A percentile compares a stretch with the other conserved stretches of the same genome.
Evolutionary conservation across 176 grass and related monocot genomes (phyloP).

Genomic region (Oryza punctata): DNA sequence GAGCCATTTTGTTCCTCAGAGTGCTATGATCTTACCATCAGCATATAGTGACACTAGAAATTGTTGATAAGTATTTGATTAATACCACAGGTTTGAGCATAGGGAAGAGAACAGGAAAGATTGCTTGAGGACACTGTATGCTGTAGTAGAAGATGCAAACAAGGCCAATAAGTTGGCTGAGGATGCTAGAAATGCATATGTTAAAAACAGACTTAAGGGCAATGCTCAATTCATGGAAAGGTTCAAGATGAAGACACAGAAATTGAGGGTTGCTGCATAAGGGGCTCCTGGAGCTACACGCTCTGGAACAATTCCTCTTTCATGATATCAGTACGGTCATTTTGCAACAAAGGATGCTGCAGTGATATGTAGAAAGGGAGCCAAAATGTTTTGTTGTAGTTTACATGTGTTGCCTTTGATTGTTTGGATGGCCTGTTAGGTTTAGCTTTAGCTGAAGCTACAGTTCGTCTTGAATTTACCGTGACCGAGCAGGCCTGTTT

Average conservation of each 20-base stretch:
- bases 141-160: slow-evolving; percentile 67
- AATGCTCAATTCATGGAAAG: slow-evolving; percentile 87
- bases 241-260: slow-evolving; percentile 59
- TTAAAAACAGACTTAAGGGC: slow-evolving; percentile 69
- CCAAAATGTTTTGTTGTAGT: slow-evolving; percentile 12
- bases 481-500: slow-evolving; percentile 15
- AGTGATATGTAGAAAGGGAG: not conserved
- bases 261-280: slow-evolving; percentile 57
- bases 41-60: not conserved
- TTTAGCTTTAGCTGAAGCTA: slow-evolving; percentile 1
- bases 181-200: slow-evolving; percentile 64
- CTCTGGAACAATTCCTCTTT: not conserved
- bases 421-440: not conserved
- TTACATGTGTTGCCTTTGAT: slow-evolving; percentile 18
- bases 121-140: slow-evolving; percentile 85
- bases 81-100: slow-evolving; percentile 66
- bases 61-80: slow-evolving; percentile 31
- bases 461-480: slow-evolving; percentile 4
- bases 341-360: slow-evolving; percentile 3
- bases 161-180: slow-evolving; percentile 74
- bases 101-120: slow-evolving; percentile 97
- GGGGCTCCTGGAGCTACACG: not conserved
- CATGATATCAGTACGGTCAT: slow-evolving; percentile 2
- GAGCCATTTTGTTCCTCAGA: not conserved
- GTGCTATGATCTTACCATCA: slow-evolving; percentile 16